Conservation (phyloP, 768 basidiomycete genomes). For the Lentinus brumalis region DNA sequence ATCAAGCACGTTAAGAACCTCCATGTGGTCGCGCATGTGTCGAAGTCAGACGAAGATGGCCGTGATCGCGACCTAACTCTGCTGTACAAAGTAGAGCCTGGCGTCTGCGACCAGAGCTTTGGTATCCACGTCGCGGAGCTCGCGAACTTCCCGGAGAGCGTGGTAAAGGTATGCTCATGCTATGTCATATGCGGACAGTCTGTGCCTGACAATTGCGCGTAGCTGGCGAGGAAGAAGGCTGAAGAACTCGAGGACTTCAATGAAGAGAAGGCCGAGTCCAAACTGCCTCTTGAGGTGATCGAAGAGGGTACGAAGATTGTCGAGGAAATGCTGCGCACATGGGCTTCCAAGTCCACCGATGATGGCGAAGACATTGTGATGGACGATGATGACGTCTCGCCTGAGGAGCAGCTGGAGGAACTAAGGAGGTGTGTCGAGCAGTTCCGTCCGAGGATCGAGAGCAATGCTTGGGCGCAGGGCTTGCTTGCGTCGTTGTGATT, state of each 20-base stretch:
- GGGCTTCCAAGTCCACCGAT: conserved; percentile 48
- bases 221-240: conserved; percentile 92
- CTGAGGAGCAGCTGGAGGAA: conserved; percentile 41
- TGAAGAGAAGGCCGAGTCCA: conserved; percentile 36
- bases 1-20: conserved; percentile 88
- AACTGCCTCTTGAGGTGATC: conserved; percentile 58
- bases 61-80: conserved; percentile 79
- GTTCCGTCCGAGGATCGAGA: conserved; percentile 70
- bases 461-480: conserved; percentile 75
- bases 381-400: conserved; percentile 43
- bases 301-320: conserved; percentile 83
- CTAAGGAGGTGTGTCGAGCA: conserved; percentile 65
- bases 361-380: conserved; percentile 50
- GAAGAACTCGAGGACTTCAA: conserved; percentile 90
- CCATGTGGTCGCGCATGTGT: conserved; percentile 93
- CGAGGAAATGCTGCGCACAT: conserved; percentile 73
- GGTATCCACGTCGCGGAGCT: conserved; percentile 97
- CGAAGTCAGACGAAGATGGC: conserved; percentile 43
- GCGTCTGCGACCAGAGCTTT: conserved; percentile 95
- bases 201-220: conserved; percentile 4
- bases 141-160: conserved; percentile 96
- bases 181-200: background rate
- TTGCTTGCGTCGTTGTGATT: conserved; percentile 42
- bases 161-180: conserved; percentile 66
- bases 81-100: conserved; percentile 75